phyloP scores from a whole-genome alignment of 2,329 filamentous ascomycete genomes.

The Exophiala spinifera region DNA sequence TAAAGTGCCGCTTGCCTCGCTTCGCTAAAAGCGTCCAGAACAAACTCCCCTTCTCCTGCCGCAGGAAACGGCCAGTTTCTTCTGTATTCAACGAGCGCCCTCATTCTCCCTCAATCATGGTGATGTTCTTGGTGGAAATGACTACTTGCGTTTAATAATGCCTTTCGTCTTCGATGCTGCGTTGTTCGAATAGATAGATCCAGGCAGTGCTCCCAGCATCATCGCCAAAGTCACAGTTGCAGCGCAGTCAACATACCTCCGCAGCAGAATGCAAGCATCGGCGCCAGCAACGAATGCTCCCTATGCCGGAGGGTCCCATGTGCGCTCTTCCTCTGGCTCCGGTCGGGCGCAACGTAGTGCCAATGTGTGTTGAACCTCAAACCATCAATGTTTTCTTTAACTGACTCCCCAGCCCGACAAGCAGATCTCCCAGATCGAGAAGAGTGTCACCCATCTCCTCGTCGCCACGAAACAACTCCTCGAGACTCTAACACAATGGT shows the following conservation, averaged over 20 bases:
- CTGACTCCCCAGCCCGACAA: slow-evolving; percentile 56
- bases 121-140: no score
- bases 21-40: background rate
- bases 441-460: slow-evolving; percentile 94
- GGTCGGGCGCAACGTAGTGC: slow-evolving; percentile 19
- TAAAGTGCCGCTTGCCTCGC: background rate
- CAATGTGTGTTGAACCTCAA: slow-evolving; percentile 45
- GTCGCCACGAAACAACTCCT: slow-evolving; percentile 97
- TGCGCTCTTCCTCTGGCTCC: slow-evolving; percentile 20
- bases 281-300: slow-evolving; percentile 12
- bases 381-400: slow-evolving; percentile 3
- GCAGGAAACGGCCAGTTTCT: background rate
- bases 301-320: slow-evolving; percentile 13
- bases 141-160: background rate
- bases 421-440: slow-evolving; percentile 94
- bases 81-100: background rate
- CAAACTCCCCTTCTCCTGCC: background rate
- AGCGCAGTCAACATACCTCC: slow-evolving; percentile 16
- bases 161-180: background rate
- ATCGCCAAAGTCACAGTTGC: slow-evolving; percentile 15
- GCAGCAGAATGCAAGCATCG: slow-evolving; percentile 12
- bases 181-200: slow-evolving; percentile 4
- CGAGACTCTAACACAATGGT: slow-evolving; percentile 97
- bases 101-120: no score
- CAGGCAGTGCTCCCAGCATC: slow-evolving; percentile 11